phyloP scores from a whole-genome alignment of 371 early-diverging fungal genomes.

The Massospora cicadina region DNA sequence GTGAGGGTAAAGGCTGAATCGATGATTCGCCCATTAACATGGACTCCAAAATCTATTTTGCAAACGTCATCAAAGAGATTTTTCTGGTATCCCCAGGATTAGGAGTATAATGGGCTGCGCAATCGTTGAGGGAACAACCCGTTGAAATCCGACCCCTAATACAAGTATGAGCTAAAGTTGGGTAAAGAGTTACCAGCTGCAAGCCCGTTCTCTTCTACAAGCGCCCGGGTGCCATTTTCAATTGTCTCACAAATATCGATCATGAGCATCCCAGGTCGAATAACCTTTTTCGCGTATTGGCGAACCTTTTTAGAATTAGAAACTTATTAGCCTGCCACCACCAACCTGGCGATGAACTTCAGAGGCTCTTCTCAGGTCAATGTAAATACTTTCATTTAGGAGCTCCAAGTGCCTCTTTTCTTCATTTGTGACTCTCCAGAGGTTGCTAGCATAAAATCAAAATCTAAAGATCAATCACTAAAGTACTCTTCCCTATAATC shows the following conservation, averaged over 20 bases:
- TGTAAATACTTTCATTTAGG: slow-evolving; percentile 37
- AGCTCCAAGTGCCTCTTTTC: slow-evolving; percentile 57
- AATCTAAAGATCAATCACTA: no score
- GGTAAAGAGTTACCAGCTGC: slow-evolving; percentile 34
- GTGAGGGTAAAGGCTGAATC: slow-evolving; percentile 97
- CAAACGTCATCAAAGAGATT: slow-evolving; percentile 82
- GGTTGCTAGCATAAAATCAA: slow-evolving; percentile 27
- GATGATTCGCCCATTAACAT: slow-evolving; percentile 91
- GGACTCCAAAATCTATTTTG: slow-evolving; percentile 99
- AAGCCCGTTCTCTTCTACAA: slow-evolving; percentile 84
- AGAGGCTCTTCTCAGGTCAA: slow-evolving; percentile 74
- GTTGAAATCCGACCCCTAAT: slow-evolving; percentile 95
- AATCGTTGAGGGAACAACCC: slow-evolving; percentile 91
- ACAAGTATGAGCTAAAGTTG: slow-evolving; percentile 12
- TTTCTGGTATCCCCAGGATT: slow-evolving; percentile 93
- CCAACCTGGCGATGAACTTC: slow-evolving; percentile 76
- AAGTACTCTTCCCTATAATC: slow-evolving; percentile 60
- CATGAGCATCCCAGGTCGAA: slow-evolving; percentile 95
- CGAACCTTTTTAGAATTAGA: slow-evolving; percentile 35
- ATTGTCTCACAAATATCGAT: slow-evolving; percentile 84
- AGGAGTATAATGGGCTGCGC: slow-evolving; percentile 99
- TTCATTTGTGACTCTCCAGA: slow-evolving; percentile 59
- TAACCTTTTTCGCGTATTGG: slow-evolving; percentile 52
- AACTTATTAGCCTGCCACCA: background rate
- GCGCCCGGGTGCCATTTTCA: slow-evolving; percentile 84